Conservation (phyloP, 1,284 basidiomycete genomes). For the Rhodotorula mucilaginosa region DNA sequence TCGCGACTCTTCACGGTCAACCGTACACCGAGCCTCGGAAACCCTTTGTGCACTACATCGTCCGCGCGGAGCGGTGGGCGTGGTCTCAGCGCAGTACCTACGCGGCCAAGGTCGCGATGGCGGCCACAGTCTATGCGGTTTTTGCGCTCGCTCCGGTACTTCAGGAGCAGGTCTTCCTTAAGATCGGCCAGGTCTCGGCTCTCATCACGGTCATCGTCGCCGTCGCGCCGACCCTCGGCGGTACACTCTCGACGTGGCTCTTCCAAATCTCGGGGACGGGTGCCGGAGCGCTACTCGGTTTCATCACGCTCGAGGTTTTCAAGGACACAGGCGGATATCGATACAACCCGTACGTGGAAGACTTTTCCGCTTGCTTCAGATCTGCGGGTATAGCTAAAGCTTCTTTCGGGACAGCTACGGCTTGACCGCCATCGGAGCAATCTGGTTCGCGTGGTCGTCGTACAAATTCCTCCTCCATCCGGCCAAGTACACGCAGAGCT, state of each 20-base stretch:
- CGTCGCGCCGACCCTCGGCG: constrained; percentile 29
- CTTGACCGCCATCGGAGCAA: constrained; percentile 14
- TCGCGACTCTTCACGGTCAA: constrained; percentile 25
- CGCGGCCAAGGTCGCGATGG: constrained; percentile 33
- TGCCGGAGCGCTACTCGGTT: constrained; percentile 37
- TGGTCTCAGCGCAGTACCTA: constrained; percentile 25
- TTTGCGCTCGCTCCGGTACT: constrained; percentile 31
- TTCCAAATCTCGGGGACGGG: constrained; percentile 32
- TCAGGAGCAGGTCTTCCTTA: constrained; percentile 29
- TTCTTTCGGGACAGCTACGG: constrained; percentile 9
- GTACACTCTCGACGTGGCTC: constrained; percentile 29
- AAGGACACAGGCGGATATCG: constrained; percentile 49
- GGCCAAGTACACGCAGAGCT: constrained; percentile 26
- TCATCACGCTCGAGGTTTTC: constrained; percentile 44
- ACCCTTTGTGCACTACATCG: constrained; percentile 6
- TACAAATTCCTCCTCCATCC: constrained; percentile 29
- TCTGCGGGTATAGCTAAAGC: neutral
- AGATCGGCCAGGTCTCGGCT: constrained; percentile 24
- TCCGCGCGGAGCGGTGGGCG: constrained; percentile 22
- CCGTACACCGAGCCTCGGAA: constrained; percentile 14
- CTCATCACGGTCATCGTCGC: constrained; percentile 38
- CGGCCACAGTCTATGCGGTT: constrained; percentile 30
- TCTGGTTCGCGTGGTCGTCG: constrained; percentile 31
- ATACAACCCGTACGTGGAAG: constrained; percentile 47
- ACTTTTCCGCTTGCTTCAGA: neutral